Base-by-base conservation (phyloP, 306 rosid genomes). In the Quercus dentata region DNA sequence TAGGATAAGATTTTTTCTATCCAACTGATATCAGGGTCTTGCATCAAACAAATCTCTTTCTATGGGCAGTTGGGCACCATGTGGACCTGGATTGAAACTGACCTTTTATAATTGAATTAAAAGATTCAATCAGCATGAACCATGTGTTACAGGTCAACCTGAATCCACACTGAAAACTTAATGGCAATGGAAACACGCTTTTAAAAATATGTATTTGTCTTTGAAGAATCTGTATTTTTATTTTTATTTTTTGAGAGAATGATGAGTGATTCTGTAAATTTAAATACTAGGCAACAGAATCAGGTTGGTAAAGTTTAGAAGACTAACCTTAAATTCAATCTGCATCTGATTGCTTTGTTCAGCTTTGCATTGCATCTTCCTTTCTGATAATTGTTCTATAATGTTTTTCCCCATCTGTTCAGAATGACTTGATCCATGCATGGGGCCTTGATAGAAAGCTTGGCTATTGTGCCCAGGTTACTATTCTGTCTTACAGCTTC, bases 361-460 rank as follows among this genome's bases (percentile, higher is more conserved):
- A 20, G 44, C 73, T 61, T 52, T 73, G 78, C 70, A 2, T 31
- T 65, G 70, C 68, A 69, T 55, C 54, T 72, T 75, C 38, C 56
- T 74, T 74, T 57, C 4, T 41, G 61, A 56, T 79, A 61, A 78
- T 81, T 74, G 12, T 85, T 56, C 35, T 56, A 25, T 81, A 35
- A 68, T 80, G 68, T 25, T 75, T 19, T 88, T 79, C 58, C 41
- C 59, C 49, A 41, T 80, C 54, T 1, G 28, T 72, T 70, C 97
- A 94, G 98, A 94, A 91, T 87, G 98, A 94, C 87, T 87, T 92
- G 86, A 86, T 94, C 90, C 98, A 94, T 78, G 97, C 97, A 21
- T 94, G 98, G 98, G 98, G 98, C 76, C 84, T 94, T 25, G 98
- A 94, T 75, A 83, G 83, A 71, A 91, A 89, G 79, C 94, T 94